Conservation (phyloP, 306 rosid genomes). For the Vachellia pachyceras region DNA sequence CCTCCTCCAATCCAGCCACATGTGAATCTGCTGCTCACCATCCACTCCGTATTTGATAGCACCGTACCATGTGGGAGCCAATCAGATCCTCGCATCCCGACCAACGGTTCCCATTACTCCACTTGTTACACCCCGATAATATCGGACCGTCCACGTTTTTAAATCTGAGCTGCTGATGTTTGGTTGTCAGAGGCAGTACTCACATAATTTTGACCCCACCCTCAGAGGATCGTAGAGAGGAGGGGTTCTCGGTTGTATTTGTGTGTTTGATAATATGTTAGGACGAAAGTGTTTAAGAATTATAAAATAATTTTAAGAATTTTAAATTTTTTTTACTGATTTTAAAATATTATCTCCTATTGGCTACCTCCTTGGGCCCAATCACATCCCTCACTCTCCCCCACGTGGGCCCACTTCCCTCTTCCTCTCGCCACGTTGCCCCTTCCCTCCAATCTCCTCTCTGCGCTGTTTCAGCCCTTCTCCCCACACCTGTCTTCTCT, state of each 20-base stretch:
- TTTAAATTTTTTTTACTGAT: too few relatives aligned
- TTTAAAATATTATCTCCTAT: too few relatives aligned
- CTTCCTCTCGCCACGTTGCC: slow-evolving; percentile 48
- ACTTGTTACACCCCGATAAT: not conserved
- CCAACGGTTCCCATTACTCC: slow-evolving; percentile 34
- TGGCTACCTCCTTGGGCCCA: slow-evolving; percentile 6
- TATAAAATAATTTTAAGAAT: too few relatives aligned
- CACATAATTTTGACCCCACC: not conserved
- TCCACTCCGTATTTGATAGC: too few relatives aligned
- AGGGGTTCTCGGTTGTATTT: too few relatives aligned
- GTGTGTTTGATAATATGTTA: too few relatives aligned
- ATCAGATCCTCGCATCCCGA: not conserved
- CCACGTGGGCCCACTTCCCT: slow-evolving; percentile 27
- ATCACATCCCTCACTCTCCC: not conserved
- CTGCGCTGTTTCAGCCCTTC: slow-evolving; percentile 38
- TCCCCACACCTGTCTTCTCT: slow-evolving; percentile 50
- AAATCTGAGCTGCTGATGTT: slow-evolving; percentile 33
- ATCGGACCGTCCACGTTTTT: not conserved
- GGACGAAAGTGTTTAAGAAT: too few relatives aligned
- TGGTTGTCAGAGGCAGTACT: not conserved
- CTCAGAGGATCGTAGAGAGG: too few relatives aligned
- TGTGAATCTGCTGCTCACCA: not conserved
- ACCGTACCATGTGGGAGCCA: not conserved
- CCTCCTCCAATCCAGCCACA: not conserved
- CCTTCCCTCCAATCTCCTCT: slow-evolving; percentile 49